Evolutionary conservation across 371 early-diverging fungal genomes (phyloP).

Genomic region (Dinochytrium kinnereticum): DNA sequence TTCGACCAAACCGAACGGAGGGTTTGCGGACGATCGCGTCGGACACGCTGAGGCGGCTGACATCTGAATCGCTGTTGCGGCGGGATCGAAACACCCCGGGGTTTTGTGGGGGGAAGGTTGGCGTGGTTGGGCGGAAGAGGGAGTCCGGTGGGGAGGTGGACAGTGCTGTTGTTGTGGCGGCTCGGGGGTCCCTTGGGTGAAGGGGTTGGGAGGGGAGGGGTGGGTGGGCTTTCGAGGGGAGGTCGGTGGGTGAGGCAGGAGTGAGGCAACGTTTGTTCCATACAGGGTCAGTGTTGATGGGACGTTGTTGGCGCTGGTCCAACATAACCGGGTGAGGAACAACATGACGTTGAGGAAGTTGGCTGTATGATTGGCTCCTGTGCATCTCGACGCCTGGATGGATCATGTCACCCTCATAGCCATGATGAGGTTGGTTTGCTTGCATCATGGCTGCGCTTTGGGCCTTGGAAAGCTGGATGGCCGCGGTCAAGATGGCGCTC

Average conservation of each 20-base stretch:
- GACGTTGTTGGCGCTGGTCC: slow-evolving; percentile 1
- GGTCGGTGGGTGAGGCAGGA: slow-evolving; percentile 8
- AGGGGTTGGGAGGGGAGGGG: slow-evolving; percentile 4
- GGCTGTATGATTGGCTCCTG: neutral
- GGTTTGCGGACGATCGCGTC: neutral
- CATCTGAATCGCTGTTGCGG: slow-evolving; percentile 1
- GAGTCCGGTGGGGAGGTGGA: neutral
- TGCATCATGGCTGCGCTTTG: neutral
- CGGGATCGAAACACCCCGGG: slow-evolving; percentile 11
- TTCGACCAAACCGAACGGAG: neutral
- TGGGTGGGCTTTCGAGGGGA: neutral
- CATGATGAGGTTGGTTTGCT: neutral
- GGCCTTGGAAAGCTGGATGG: neutral
- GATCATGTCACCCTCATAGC: neutral
- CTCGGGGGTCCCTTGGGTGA: too few species aligned
- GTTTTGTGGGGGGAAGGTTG: neutral
- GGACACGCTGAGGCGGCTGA: slow-evolving; percentile 1
- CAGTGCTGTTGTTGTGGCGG: neutral
- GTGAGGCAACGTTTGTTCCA: slow-evolving; percentile 3
- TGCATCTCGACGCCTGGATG: neutral
- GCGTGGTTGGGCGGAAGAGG: neutral
- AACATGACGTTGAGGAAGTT: neutral
- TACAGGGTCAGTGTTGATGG: neutral
- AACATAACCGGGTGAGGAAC: neutral
- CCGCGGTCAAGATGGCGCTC: neutral